These are phyloP conservation scores for Wallacemonas sp. DNA, from an alignment of 208 protist species.

Conservation along the genomic window DNA sequence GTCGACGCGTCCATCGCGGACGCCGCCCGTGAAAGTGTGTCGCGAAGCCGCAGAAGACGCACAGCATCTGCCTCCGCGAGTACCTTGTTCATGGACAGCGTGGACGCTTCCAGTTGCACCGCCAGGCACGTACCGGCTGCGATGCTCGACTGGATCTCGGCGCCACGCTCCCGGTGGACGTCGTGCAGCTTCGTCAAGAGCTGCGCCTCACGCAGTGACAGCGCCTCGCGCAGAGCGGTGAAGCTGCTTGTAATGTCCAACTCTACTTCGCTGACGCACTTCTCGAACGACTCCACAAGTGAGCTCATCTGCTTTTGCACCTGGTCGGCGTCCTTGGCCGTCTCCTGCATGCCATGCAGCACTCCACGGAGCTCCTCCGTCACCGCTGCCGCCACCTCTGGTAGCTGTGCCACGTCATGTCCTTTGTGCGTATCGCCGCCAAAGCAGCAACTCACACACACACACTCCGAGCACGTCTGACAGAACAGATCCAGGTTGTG, in stretches of 20 bases:
- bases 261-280: constrained; percentile 15
- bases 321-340: constrained; percentile 1
- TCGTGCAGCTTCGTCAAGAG: constrained; percentile 19
- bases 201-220: constrained; percentile 28
- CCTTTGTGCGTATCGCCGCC: constrained; percentile 51
- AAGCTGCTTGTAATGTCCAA: constrained; percentile 28
- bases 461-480: constrained; percentile 40
- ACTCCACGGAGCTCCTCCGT: constrained; percentile 12
- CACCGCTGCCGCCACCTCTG: constrained; percentile 19
- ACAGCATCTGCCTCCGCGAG: constrained; percentile 6
- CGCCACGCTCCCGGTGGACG: neutral
- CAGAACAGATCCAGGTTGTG: constrained; percentile 72
- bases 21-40: neutral
- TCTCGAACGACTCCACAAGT: constrained; percentile 20
- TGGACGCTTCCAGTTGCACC: constrained; percentile 2
- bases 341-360: constrained; percentile 4
- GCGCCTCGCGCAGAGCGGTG: constrained; percentile 13
- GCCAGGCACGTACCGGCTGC: neutral
- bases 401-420: constrained; percentile 49
- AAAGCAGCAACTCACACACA: constrained; percentile 77
- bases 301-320: neutral
- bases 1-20: constrained; percentile 17
- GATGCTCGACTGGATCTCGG: neutral
- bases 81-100: constrained; percentile 7
- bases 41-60: constrained; percentile 7